These are phyloP conservation scores for Blastocystis sp. DNA, from an alignment of 352 stramenopile genomes.

Conservation along the genomic window DNA sequence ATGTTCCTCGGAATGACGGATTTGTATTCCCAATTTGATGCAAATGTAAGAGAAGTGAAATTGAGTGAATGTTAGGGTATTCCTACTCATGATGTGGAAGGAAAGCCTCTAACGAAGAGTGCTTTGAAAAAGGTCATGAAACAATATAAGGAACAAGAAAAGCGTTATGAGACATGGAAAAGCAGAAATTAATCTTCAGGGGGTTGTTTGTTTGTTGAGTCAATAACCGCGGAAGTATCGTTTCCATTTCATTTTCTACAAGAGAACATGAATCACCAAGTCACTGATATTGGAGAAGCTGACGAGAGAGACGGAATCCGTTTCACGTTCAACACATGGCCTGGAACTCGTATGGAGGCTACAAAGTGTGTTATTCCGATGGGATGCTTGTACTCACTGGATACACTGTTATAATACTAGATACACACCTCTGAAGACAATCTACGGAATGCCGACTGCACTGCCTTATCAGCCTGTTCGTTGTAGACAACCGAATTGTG, in stretches of 20 bases:
- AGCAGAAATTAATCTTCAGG: slow-evolving; percentile 1
- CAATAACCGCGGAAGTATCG: background rate
- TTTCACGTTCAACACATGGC: slow-evolving; percentile 97
- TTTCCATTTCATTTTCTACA: background rate
- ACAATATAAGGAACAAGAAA: slow-evolving; percentile 88
- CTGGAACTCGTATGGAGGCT: slow-evolving; percentile 89
- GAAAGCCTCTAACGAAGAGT: slow-evolving; percentile 86
- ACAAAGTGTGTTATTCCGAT: slow-evolving; percentile 92
- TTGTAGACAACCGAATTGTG: slow-evolving; percentile 84
- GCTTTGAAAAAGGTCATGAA: slow-evolving; percentile 91
- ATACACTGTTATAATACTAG: slow-evolving; percentile 22
- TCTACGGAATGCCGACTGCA: slow-evolving; percentile 82
- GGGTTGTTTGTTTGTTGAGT: background rate
- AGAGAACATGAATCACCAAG: background rate
- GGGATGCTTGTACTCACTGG: slow-evolving; percentile 71
- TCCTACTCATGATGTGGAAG: slow-evolving; percentile 83
- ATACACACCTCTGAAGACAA: slow-evolving; percentile 93
- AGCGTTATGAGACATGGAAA: slow-evolving; percentile 67
- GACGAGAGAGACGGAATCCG: slow-evolving; percentile 81
- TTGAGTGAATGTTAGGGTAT: slow-evolving; percentile 72
- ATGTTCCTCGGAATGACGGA: slow-evolving; percentile 81
- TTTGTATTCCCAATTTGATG: slow-evolving; percentile 83
- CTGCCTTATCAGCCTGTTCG: slow-evolving; percentile 95
- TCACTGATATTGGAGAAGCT: slow-evolving; percentile 57
- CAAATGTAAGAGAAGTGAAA: slow-evolving; percentile 61